Evolutionary conservation across 2,329 filamentous ascomycete genomes (phyloP).

Genomic region (Lasiodiplodia sp.): DNA sequence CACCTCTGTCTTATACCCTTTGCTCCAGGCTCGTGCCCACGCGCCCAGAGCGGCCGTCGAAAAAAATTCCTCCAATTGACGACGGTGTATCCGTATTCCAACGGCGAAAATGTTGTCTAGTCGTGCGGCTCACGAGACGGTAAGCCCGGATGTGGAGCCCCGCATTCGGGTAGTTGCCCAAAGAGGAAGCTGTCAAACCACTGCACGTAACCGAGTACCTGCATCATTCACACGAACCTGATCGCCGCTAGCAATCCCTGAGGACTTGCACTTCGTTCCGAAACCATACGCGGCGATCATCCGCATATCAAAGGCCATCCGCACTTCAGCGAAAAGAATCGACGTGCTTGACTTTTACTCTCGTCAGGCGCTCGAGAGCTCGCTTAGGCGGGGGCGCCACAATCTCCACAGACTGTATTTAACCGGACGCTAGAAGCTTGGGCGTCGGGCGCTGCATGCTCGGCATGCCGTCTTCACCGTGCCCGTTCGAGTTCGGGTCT

Average conservation of each 20-base stretch:
- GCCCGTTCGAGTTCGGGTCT: conserved; percentile 2
- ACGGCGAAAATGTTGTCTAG: conserved; percentile 6
- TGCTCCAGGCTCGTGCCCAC: neutral
- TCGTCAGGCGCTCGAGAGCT: neutral
- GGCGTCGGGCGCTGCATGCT: conserved; percentile 6
- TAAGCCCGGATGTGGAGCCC: conserved; percentile 15
- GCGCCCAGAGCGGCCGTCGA: neutral
- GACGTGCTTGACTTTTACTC: neutral
- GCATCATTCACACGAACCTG: conserved; percentile 3
- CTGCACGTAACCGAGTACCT: neutral
- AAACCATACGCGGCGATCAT: neutral
- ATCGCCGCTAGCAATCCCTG: conserved; percentile 16
- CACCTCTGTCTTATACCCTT: neutral
- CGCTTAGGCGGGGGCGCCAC: conserved; percentile 8
- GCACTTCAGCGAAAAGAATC: neutral
- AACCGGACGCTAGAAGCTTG: conserved; percentile 15
- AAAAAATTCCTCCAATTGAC: conserved; percentile 21
- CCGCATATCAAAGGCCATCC: neutral
- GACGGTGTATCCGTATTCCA: neutral
- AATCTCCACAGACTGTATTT: conserved; percentile 14
- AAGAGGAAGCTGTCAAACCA: conserved; percentile 7
- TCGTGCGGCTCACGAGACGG: conserved; percentile 9
- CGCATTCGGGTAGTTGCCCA: conserved; percentile 8
- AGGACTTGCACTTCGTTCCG: neutral
- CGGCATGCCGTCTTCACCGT: conserved; percentile 13